phyloP scores from a whole-genome alignment of 345 rosid species.

The Salix arbutifolia region DNA sequence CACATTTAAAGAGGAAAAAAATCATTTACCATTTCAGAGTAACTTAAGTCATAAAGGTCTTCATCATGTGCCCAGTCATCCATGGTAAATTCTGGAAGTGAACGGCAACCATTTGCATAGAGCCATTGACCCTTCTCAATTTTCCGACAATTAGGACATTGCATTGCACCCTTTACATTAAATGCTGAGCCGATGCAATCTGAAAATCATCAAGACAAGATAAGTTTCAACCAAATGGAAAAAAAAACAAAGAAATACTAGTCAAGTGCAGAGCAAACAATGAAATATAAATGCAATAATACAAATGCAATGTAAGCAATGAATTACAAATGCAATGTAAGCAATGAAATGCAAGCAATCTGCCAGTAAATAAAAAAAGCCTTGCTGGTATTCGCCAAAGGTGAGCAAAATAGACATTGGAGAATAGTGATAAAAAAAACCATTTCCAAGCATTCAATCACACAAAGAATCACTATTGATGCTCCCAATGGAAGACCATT shows the following conservation, averaged over 20 bases:
- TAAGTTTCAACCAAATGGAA: background rate
- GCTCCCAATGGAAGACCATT: background rate
- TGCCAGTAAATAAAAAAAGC: background rate
- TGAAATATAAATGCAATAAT: background rate
- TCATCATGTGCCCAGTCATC: slow-evolving; percentile 95
- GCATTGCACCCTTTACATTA: slow-evolving; percentile 93
- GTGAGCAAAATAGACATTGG: background rate
- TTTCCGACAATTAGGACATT: slow-evolving; percentile 97
- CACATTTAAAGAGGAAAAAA: background rate
- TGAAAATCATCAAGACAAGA: slow-evolving; percentile 30
- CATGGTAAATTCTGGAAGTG: slow-evolving; percentile 68
- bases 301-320: background rate
- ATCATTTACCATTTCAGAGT: slow-evolving; percentile 75
- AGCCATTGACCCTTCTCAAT: slow-evolving; percentile 99
- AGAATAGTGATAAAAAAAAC: background rate
- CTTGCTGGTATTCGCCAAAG: background rate
- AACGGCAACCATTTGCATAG: slow-evolving; percentile 70
- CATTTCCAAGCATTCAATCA: background rate
- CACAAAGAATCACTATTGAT: background rate
- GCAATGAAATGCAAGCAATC: too few relatives aligned
- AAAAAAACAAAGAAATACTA: background rate
- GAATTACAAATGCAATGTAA: background rate
- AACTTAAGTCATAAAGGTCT: slow-evolving; percentile 70
- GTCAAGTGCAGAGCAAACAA: background rate
- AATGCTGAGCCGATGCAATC: slow-evolving; percentile 99